phyloP scores from a whole-genome alignment of 2,329 filamentous ascomycete genomes.

The Fusarium foetens region DNA sequence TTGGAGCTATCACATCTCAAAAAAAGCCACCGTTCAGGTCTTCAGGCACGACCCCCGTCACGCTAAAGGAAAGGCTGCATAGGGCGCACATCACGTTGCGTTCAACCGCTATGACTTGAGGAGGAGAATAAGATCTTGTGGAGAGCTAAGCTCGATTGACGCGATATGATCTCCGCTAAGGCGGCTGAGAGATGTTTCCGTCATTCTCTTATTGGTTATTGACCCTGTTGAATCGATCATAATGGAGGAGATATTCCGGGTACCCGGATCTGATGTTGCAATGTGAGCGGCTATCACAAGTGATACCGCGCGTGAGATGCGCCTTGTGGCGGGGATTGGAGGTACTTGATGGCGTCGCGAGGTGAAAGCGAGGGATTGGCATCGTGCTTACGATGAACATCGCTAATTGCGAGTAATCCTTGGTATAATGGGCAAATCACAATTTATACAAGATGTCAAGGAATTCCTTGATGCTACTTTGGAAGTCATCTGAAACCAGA shows the following conservation, averaged over 20 bases:
- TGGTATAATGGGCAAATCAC: not conserved
- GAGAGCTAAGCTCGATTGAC: conserved; percentile 15
- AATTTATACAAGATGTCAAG: not conserved
- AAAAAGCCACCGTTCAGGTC: conserved; percentile 23
- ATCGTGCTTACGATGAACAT: not conserved
- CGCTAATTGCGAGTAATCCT: not conserved
- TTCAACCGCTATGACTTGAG: not conserved
- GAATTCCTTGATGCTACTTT: not conserved
- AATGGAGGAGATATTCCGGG: conserved; percentile 6
- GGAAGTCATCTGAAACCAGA: conserved; percentile 1
- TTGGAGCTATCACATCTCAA: conserved; percentile 36
- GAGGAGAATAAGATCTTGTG: not conserved
- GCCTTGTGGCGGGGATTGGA: not conserved
- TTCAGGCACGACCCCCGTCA: not conserved
- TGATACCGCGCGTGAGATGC: conserved; percentile 1
- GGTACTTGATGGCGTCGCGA: not conserved
- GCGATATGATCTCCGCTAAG: conserved; percentile 3
- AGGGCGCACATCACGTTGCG: conserved; percentile 1
- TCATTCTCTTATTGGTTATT: conserved; percentile 11
- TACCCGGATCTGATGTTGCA: conserved; percentile 25
- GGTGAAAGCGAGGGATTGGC: not conserved
- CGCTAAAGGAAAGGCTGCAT: conserved; percentile 33
- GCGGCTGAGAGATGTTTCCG: not conserved
- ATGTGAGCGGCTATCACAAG: conserved; percentile 5
- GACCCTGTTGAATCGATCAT: not conserved